These are phyloP conservation scores for Neonectria hederae DNA, from an alignment of 2,329 filamentous ascomycete genomes.

Conservation along the genomic window DNA sequence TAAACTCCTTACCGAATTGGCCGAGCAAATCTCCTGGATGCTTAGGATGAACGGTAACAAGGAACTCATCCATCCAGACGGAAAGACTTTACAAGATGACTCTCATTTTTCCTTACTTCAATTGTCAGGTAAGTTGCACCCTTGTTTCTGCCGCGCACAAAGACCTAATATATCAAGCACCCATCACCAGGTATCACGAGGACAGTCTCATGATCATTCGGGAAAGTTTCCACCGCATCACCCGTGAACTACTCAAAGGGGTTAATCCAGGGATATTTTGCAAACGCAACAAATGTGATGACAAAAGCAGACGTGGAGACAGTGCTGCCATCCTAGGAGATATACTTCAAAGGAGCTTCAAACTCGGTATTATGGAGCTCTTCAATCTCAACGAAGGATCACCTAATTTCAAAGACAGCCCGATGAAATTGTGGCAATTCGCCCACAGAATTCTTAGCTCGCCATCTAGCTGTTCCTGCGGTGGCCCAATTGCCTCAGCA, in stretches of 20 bases:
- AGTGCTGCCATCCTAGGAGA: neutral
- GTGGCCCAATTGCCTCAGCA: neutral
- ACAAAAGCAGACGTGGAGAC: no score
- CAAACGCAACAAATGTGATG: neutral
- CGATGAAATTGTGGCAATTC: neutral
- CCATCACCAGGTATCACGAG: neutral
- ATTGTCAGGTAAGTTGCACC: neutral
- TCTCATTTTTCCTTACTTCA: neutral
- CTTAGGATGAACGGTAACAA: slow-evolving; percentile 1
- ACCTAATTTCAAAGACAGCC: neutral
- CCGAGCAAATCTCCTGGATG: slow-evolving; percentile 2
- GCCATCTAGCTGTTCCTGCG: neutral
- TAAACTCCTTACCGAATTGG: slow-evolving; percentile 8
- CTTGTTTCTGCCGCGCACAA: neutral
- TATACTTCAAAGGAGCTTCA: neutral
- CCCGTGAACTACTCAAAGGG: neutral
- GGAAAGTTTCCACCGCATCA: no score
- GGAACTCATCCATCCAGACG: neutral
- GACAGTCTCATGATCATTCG: neutral
- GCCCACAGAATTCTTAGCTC: neutral
- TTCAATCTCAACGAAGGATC: neutral
- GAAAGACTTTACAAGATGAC: neutral
- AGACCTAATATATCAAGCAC: neutral
- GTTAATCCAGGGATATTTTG: neutral
- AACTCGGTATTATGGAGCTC: neutral